Conservation (phyloP, 106 monocot species). For the Cymbidium sinense region DNA sequence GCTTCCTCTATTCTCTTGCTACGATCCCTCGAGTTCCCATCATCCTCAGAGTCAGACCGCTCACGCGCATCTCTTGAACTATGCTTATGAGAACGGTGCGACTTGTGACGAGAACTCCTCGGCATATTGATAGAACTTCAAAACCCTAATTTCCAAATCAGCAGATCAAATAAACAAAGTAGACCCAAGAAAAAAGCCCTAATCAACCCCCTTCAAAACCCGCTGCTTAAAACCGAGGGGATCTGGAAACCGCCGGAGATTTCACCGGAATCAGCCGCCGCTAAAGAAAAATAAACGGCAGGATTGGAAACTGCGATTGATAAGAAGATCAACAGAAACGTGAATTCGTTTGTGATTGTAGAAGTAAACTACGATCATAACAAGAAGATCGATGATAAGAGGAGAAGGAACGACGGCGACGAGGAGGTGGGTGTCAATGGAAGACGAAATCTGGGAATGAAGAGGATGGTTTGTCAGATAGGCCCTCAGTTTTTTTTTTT, state of each 20-base stretch:
- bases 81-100: conserved; percentile 27
- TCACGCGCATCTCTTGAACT: conserved; percentile 16
- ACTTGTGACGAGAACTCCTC: conserved; percentile 36
- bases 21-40: conserved; percentile 26
- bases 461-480: neutral
- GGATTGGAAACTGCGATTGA: neutral
- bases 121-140: conserved; percentile 21
- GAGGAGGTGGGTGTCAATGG: neutral
- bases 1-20: conserved; percentile 17
- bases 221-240: neutral
- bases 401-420: neutral
- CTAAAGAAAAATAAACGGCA: neutral
- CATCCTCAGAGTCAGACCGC: conserved; percentile 34
- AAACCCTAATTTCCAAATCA: conserved; percentile 21
- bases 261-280: neutral
- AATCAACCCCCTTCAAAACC: neutral
- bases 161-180: neutral
- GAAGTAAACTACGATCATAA: neutral
- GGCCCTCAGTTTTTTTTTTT: neutral
- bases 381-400: neutral
- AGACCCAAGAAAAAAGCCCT: neutral
- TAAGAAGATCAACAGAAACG: neutral
- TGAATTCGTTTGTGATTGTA: neutral
- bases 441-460: neutral
- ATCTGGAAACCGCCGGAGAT: neutral